Evolutionary conservation across 345 rosid species (phyloP), one percentile per base, ranked within the genome.

Genomic region (Rhodomyrtus tomentosa): DNA sequence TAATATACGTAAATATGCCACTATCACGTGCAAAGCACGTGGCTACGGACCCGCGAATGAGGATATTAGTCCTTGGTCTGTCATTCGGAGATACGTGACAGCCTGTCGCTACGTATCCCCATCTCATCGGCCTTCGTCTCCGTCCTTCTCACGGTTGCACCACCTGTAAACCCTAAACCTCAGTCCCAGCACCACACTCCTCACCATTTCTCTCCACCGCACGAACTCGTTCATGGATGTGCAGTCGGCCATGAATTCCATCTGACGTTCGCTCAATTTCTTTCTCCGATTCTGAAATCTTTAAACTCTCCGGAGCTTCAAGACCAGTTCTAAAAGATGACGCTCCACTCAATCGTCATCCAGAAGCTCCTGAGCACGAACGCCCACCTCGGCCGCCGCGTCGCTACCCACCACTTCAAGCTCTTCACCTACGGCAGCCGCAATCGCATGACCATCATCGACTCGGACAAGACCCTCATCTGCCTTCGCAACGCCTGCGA

Each of bases 311-410:
- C 18, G 15, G 80, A 10, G 42, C 80, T 16, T 16, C 80, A 12
- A 42, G 10, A 42, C 49, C 81, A 42, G 50, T 32, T n/a, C n/a
- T 4, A 56, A 14, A 82, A 55, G 40, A 95, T 95, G 99, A 93
- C 99, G 82, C 87, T 97, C 82, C 99, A 97, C 90, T 93, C 98
- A 0, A 86, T 95, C 1, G 89, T 97, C 74, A 97, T 97, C 89
- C 99, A 95, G 86, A 95, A 94, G 88, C 98, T 97, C 15, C 92
- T 97, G 7, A 92, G 87, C 87, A 95, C 99, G 10, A 95, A 95
- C 76, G 90, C 98, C 58, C 99, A 97, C 86, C 86, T 97, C 72
- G 95, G 99, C 73, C 95, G 95, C 48, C 96, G 94, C 10, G 91
- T 88, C 9, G 95, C 94, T 3, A 89, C 91, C 85, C 93, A 95